Percentiles rank a stretch among this genome's conserved stretches.
These are phyloP conservation scores for Aspergillus avenaceus DNA, from an alignment of 495 filamentous ascomycete species.

Conservation along the genomic window DNA sequence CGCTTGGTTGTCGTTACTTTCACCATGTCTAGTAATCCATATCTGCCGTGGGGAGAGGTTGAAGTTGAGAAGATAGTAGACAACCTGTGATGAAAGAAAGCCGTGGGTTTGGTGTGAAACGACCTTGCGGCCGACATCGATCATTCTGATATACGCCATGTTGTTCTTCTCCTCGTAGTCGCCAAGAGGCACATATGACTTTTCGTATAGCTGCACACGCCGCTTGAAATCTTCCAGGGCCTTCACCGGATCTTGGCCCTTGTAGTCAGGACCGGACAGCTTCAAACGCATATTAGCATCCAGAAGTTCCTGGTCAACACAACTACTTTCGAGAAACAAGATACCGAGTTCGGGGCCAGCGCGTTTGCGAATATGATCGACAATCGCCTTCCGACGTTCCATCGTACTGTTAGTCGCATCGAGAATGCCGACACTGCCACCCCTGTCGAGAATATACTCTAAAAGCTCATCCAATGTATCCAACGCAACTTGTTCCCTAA, in stretches of 20 bases:
- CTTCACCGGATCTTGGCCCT: constrained; percentile 77
- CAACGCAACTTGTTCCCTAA: constrained; percentile 87
- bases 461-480: constrained; percentile 89
- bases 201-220: constrained; percentile 88
- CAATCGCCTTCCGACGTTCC: constrained; percentile 74
- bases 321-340: constrained; percentile 90
- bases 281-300: constrained; percentile 98
- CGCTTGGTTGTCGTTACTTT: constrained; percentile 72
- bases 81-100: constrained; percentile 85
- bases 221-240: constrained; percentile 89
- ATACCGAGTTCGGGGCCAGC: constrained; percentile 86
- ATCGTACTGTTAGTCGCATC: constrained; percentile 97
- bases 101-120: constrained; percentile 85
- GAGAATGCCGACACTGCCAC: constrained; percentile 93
- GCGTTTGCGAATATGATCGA: constrained; percentile 73
- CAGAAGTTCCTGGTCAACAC: constrained; percentile 73
- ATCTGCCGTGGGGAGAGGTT: constrained; percentile 93
- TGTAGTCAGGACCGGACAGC: constrained; percentile 95
- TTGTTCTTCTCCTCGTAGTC: constrained; percentile 84
- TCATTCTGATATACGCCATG: constrained; percentile 94
- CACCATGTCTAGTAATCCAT: constrained; percentile 94
- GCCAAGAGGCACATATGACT: constrained; percentile 85
- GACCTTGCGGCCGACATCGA: constrained; percentile 93
- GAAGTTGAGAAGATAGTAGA: constrained; percentile 92
- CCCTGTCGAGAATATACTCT: constrained; percentile 75